Base-by-base conservation (phyloP, 1,139 yeast genomes). In the Taphrina deformans region DNA sequence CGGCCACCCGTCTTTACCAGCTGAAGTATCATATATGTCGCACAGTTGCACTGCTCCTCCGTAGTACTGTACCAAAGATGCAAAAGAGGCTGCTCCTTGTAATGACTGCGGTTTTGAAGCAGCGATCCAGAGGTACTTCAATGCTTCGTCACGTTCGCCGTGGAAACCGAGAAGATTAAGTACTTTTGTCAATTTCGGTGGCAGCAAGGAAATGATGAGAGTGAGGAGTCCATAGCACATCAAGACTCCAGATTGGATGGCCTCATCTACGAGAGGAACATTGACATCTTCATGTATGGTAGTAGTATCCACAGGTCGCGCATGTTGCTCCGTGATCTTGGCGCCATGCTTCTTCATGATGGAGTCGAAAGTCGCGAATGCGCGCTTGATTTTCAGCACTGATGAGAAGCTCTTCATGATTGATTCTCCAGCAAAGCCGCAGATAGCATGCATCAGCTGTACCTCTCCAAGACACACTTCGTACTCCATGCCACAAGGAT, bases 131-230 rank as follows among this genome's bases (percentile, higher is more conserved):
- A 93, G 85, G 84, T 90, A 83, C 70, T 82, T 81, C 66, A 93
- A 79, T 0, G 97, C 98, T 18, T 82, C 84, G 68, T 88, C 95
- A 71, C 96, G 82, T 66, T 90, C 85, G 21, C 98, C 98, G 71
- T 80, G 85, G 77, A 93, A 90, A 0, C 98, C 98, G 48, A 92
- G 96, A 67, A 92, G 85, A 0, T 96, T 87, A 65, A 93, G 80
- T 0, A 92, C 96, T 70, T 85, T 87, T 29, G 96, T 96, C 65
- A 93, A 85, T 0, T 93, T 84, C 0, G 98, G 97, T 6, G 98
- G 99, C 58, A 93, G 86, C 70, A 92, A 80, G 0, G 97, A 90
- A 31, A 93, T 80, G 23, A 93, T 96, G 55, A 93, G 88, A 74
- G 87, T 80, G 0, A 55, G 48, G 40, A 53, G 55, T 16, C 56